Base-by-base conservation (phyloP, 768 basidiomycete species). In the Lactifluus hygrophoroides region DNA sequence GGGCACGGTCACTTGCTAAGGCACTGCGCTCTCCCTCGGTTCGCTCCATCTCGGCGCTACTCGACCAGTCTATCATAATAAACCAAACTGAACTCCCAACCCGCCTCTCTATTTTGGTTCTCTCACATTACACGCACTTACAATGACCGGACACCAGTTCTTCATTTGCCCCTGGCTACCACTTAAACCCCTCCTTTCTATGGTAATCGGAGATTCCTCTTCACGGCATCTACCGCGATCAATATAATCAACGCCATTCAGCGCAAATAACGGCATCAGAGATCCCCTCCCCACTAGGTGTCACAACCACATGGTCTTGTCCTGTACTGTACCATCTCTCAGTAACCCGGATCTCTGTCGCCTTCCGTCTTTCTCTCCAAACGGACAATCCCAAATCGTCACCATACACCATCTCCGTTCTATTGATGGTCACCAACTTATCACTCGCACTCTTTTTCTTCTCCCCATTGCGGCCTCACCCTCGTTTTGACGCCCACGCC, bases 261-360 rank as follows among this genome's bases (percentile, higher is more conserved):
- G 42, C 48, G 35, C 46, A 38, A 49, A 35, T 56, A 51, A 60
- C 59, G 59, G 54, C 59, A 60, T 60, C 42, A 13, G 23, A 16
- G 13, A 11, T 3, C 19, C 19, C 21, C 14, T 51, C 44, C 21
- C 43, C 35, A 50, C 53, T 46, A 8, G 47, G 54, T 60, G 51
- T 60, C 59, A 60, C 59, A 51, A 30, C 59, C 59, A 60, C 54
- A 60, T 60, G 59, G 59, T 46, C 46, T n/a, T n/a, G n/a, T n/a
- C n/a, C n/a, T n/a, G n/a, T n/a, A n/a, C n/a, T n/a, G n/a, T n/a
- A n/a, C 37, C 58, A 51, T 44, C 40, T 55, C 19, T 45, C 34
- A 43, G 35, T 38, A 49, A 60, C 56, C 54, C 54, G 28, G 49
- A 60, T 60, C 54, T 46, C 35, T 60, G 35, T 55, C 42, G 23